Evolutionary conservation across 1,139 yeast genomes (phyloP), one percentile per base, ranked within the genome.

Genomic region (Hemisphaericaspora lyxosophila): DNA sequence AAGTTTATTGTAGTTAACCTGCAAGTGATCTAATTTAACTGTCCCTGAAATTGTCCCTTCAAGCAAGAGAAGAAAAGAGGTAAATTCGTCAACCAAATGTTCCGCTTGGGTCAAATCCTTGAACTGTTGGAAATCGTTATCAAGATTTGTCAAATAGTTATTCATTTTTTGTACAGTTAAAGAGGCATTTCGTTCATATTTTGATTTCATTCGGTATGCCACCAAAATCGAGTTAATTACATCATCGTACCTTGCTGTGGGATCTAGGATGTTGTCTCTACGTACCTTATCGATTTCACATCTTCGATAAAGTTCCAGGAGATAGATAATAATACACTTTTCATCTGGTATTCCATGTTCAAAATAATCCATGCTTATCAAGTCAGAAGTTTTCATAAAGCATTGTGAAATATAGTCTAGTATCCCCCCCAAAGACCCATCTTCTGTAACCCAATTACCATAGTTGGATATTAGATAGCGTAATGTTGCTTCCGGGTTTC

Each of bases 281-380:
- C 34, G 31, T n/a, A 40, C 31, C 26, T 49, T 36, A 16, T 53
- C 57, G 30, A 57, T 42, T 53, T 59, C 82, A 67, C 51, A 63
- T 26, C 70, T 70, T 43, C 78, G 80, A 57, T 74, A 81, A 82
- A 85, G 79, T 50, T 81, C 80, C 18, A 83, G 73, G n/a, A 81
- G 61, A 52, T 78, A 82, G 13, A 83, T 75, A 50, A 82, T 70
- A n/a, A 83, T 65, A 31, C 83, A 74, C 46, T 80, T 74, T 50
- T 83, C 89, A 49, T 82, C 88, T 0, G 85, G 85, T 5, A 18
- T 15, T 5, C 31, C 31, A 18, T 66, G 63, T 35, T 65, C 65
- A 41, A 82, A 71, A 56, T 82, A 87, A 32, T 79, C 84, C 2
- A 70, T 72, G 41, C 80, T 85, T n/a, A n/a, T n/a, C n/a, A 80